Base-by-base conservation (phyloP, 768 basidiomycete genomes). In the Phallus indusiatus region DNA sequence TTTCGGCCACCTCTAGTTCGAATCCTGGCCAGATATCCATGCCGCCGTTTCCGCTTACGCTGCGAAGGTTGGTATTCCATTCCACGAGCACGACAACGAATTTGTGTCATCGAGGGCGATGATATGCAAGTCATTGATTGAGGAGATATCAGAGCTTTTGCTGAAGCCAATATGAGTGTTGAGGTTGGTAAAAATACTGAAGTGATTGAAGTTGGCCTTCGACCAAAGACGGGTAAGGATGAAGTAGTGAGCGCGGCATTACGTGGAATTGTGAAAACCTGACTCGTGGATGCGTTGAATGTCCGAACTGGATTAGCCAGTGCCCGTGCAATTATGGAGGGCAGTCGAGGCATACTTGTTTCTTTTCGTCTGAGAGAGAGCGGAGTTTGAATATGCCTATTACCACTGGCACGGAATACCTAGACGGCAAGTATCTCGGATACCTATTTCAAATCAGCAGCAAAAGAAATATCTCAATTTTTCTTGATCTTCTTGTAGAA, bases 51-150 rank as follows among this genome's bases (percentile, higher is more conserved):
- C 64, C 94, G 76, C 67, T 89, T 90, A 47, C 94, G 81, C 71
- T 95, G 93, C 0, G 89, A 92, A n/a, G 94, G 94, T 69, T 97
- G 94, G 66, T 97, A 98, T 72, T 94, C 91, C n/a, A 83, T 81
- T 48, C 94, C 94, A 48, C 83, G 81, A 28, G 86, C 79, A 33
- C 76, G 76, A 68, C 79, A 84, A 7, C 93, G 84, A 46, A 79
- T 72, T 64, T 85, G 82, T 34, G 77, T 71, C 8, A 57, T 36
- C 2, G 58, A 10, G 3, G 58, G 60, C 42, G 55, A 62, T 34
- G 60, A 61, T 53, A n/a, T 58, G 21, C 21, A 35, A 61, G 42
- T 51, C 46, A 52, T 55, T 16, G 35, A 51, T 21, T 51, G 56
- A 47, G 36, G 28, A 28, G 22, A 42, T 18, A 36, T 37, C 16